Conservation (phyloP, 306 rosid species). For the Dryas alaskensis region DNA sequence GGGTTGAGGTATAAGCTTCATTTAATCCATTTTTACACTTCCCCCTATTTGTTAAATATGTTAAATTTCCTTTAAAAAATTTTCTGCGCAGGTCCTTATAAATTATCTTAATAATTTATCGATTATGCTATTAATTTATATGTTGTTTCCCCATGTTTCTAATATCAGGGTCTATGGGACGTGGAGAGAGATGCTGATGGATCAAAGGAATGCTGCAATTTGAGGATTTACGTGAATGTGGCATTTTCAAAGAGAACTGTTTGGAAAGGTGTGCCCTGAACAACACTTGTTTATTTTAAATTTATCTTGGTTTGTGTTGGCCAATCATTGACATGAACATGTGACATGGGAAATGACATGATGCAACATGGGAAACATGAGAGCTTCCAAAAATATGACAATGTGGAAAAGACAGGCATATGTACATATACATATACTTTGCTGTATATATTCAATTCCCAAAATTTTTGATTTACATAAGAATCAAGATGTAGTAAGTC, state of each 20-base stretch:
- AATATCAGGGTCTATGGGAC: conserved; percentile 69
- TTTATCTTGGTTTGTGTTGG: conserved; percentile 4
- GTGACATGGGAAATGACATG: neutral
- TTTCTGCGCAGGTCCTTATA: neutral
- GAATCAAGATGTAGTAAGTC: neutral
- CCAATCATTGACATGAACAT: neutral
- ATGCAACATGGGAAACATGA: neutral
- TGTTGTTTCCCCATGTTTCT: conserved; percentile 9
- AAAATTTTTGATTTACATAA: neutral
- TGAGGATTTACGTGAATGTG: conserved; percentile 70
- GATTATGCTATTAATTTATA: neutral
- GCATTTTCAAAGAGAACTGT: conserved; percentile 81
- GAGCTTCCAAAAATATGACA: neutral
- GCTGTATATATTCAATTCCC: neutral
- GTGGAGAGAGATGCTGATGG: conserved; percentile 55
- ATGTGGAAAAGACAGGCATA: neutral
- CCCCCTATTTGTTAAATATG: neutral
- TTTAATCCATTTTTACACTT: conserved; percentile 13
- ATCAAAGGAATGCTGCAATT: conserved; percentile 56
- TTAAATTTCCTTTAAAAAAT: neutral
- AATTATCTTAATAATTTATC: neutral
- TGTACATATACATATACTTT: too few relatives aligned
- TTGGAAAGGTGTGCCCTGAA: conserved; percentile 64
- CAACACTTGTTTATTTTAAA: neutral
- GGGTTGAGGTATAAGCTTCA: conserved; percentile 66